These are phyloP conservation scores for Tricholoma matsutake DNA, from an alignment of 768 basidiomycete genomes.

Conservation along the genomic window DNA sequence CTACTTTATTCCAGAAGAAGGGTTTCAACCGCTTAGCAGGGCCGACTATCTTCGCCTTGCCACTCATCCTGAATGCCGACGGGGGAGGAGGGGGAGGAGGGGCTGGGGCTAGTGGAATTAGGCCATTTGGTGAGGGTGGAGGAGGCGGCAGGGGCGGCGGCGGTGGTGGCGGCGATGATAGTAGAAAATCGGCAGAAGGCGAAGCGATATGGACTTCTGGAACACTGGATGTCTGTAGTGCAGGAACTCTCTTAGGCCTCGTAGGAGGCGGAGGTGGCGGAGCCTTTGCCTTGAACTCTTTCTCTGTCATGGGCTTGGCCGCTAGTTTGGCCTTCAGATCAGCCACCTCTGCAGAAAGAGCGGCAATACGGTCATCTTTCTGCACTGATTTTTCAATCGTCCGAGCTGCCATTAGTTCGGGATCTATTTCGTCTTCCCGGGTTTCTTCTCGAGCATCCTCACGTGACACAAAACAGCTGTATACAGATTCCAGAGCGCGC, in stretches of 20 bases:
- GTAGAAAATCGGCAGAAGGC: no score
- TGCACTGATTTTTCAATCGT: conserved; percentile 66
- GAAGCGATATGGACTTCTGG: conserved; percentile 4
- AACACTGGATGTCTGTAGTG: background rate
- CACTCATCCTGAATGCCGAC: conserved; percentile 31
- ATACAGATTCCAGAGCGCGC: conserved; percentile 84
- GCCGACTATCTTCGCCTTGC: conserved; percentile 31
- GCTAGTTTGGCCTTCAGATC: conserved; percentile 49
- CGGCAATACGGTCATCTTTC: conserved; percentile 63
- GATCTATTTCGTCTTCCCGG: conserved; percentile 53
- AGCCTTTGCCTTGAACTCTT: conserved; percentile 66
- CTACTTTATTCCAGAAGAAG: conserved; percentile 89
- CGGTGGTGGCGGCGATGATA: conserved; percentile 28
- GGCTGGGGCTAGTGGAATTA: conserved; percentile 19
- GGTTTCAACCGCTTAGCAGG: conserved; percentile 70
- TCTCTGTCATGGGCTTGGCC: conserved; percentile 58
- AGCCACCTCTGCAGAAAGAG: conserved; percentile 47
- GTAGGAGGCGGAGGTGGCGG: conserved; percentile 65
- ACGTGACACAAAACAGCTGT: conserved; percentile 66
- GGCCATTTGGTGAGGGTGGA: conserved; percentile 19
- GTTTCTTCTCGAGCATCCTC: conserved; percentile 48
- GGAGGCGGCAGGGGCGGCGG: conserved; percentile 33
- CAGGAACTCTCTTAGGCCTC: conserved; percentile 28
- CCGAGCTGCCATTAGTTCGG: conserved; percentile 64
- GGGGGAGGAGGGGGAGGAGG: conserved; percentile 40